Percentiles rank a stretch among this genome's conserved stretches.
Conservation (phyloP, 208 protist genomes). For the Jaenimonas drosophilae region DNA sequence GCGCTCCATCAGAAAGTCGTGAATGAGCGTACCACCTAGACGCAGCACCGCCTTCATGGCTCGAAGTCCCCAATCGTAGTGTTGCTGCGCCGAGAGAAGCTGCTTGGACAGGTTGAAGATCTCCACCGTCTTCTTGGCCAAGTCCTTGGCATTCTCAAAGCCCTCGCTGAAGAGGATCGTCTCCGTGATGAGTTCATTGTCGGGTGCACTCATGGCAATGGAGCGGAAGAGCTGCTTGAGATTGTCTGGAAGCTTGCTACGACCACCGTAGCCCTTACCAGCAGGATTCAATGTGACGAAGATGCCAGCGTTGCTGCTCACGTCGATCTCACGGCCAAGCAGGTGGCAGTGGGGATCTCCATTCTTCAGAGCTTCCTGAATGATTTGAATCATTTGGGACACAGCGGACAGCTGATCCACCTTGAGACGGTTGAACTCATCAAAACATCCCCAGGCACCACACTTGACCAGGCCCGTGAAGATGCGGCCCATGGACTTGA, state of each 20-base stretch:
- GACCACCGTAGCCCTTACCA: constrained; percentile 97
- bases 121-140: constrained; percentile 91
- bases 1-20: constrained; percentile 79
- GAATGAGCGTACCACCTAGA: constrained; percentile 86
- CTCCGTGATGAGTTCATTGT: constrained; percentile 97
- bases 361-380: constrained; percentile 95
- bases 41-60: constrained; percentile 96
- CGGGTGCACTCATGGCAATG: constrained; percentile 97
- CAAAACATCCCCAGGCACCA: constrained; percentile 99
- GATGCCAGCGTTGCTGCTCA: constrained; percentile 96
- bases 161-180: constrained; percentile 97
- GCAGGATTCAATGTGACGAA: constrained; percentile 99
- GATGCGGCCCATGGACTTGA: constrained; percentile 98
- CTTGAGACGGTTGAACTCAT: constrained; percentile 99
- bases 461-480: constrained; percentile 98
- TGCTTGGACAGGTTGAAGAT: constrained; percentile 92
- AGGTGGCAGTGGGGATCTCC: constrained; percentile 78
- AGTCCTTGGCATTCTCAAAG: constrained; percentile 91
- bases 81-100: constrained; percentile 94
- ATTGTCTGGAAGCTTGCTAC: constrained; percentile 98
- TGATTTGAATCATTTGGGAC: constrained; percentile 98
- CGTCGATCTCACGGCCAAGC: constrained; percentile 86
- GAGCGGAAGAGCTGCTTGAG: constrained; percentile 98
- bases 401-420: constrained; percentile 97
- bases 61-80: constrained; percentile 99